phyloP scores from a whole-genome alignment of 129 eudicot species.

The Tagetes patula region DNA sequence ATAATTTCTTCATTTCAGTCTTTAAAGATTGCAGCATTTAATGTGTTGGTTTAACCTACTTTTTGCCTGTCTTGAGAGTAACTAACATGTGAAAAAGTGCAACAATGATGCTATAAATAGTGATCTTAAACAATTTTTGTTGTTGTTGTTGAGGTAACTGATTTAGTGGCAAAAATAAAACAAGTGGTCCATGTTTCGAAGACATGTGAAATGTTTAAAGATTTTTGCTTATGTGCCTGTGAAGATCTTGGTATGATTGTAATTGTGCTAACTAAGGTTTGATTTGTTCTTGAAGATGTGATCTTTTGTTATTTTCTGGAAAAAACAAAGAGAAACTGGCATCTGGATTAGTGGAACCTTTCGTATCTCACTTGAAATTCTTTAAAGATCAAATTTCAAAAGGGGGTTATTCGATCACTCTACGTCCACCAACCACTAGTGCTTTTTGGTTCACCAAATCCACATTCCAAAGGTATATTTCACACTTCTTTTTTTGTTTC shows the following conservation, averaged over 20 bases:
- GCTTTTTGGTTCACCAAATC: conserved; percentile 83
- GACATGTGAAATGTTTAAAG: not conserved
- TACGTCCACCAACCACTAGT: conserved; percentile 58
- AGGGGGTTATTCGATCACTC: conserved; percentile 95
- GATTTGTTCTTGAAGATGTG: conserved; percentile 59
- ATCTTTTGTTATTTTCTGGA: conserved; percentile 78
- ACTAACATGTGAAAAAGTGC: not conserved
- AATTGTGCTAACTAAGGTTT: conserved; percentile 28
- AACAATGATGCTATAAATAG: not conserved
- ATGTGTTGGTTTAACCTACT: not conserved
- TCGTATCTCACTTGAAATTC: conserved; percentile 70
- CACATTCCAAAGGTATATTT: conserved; percentile 78
- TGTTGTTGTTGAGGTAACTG: no score
- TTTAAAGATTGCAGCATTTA: not conserved
- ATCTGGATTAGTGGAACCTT: conserved; percentile 93
- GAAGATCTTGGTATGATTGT: conserved; percentile 1
- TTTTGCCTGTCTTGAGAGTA: not conserved
- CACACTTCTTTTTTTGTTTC: not conserved
- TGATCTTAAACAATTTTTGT: no score
- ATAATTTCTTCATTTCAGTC: no score
- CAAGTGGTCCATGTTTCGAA: not conserved
- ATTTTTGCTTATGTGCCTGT: conserved; percentile 6
- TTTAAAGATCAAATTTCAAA: conserved; percentile 90
- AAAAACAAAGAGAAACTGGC: conserved; percentile 80
- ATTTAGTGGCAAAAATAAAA: not conserved